Evolutionary conservation across 768 basidiomycete species (phyloP).

Genomic region (Wakefieldia striispora): DNA sequence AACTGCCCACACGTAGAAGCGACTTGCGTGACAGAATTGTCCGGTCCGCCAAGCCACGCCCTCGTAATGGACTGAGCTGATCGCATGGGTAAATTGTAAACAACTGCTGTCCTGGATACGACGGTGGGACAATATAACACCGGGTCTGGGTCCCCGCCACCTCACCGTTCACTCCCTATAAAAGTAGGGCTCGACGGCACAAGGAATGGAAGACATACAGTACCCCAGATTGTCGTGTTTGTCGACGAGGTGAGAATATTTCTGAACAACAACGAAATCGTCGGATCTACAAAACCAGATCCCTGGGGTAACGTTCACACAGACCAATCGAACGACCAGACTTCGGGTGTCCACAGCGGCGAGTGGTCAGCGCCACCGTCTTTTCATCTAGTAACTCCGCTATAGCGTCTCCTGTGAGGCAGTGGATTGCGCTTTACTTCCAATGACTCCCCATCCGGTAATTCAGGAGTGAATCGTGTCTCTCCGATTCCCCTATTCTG

Average conservation of each 20-base stretch:
- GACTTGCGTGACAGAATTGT: slow-evolving; percentile 12
- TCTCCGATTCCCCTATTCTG: not conserved
- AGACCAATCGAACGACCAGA: slow-evolving; percentile 11
- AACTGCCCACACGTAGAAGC: slow-evolving; percentile 17
- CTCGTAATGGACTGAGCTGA: slow-evolving; percentile 23
- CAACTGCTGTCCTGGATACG: not conserved
- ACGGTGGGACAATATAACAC: not conserved
- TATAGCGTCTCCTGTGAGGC: slow-evolving; percentile 7
- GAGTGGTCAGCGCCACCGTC: slow-evolving; percentile 9
- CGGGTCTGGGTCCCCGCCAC: slow-evolving; percentile 1
- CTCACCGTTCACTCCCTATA: not conserved
- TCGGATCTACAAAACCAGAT: slow-evolving; percentile 22
- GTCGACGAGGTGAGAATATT: not conserved
- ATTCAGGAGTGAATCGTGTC: slow-evolving; percentile 7
- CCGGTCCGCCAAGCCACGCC: slow-evolving; percentile 15
- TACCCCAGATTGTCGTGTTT: slow-evolving; percentile 19
- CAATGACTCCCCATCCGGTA: slow-evolving; percentile 8
- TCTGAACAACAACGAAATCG: slow-evolving; percentile 2
- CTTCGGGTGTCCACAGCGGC: slow-evolving; percentile 15
- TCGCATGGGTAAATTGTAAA: slow-evolving; percentile 14
- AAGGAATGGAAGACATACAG: slow-evolving; percentile 19
- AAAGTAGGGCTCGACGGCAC: slow-evolving; percentile 3
- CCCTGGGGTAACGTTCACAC: slow-evolving; percentile 9
- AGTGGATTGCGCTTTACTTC: slow-evolving; percentile 3
- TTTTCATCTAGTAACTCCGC: slow-evolving; percentile 15